phyloP scores from a whole-genome alignment of 2,329 filamentous ascomycete species.

The Colletotrichum sublineola region DNA sequence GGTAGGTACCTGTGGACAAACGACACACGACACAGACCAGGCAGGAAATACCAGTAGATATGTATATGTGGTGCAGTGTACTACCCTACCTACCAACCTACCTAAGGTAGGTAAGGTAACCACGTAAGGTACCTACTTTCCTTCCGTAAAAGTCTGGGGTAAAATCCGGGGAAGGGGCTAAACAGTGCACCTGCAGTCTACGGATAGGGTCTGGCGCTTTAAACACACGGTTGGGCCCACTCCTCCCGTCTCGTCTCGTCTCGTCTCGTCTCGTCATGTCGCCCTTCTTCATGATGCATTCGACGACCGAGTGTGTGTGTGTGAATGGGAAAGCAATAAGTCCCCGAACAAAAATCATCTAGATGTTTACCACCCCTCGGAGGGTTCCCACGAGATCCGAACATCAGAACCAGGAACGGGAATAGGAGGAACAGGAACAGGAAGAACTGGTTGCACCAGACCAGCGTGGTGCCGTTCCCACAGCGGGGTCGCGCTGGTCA shows the following conservation, averaged over 20 bases:
- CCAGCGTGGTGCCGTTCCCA: constrained; percentile 11
- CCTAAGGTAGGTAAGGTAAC: not conserved
- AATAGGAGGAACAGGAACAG: not conserved
- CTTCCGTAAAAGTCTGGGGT: constrained; percentile 32
- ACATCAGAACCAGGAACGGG: not conserved
- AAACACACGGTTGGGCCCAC: constrained; percentile 5
- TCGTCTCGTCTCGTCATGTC: not conserved
- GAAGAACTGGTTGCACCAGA: not conserved
- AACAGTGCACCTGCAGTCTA: constrained; percentile 8
- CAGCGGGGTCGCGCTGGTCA: constrained; percentile 10
- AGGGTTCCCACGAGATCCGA: constrained; percentile 19
- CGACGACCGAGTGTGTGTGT: not conserved
- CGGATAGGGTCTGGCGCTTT: not conserved
- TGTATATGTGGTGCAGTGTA: too few species aligned
- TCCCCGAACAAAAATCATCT: constrained; percentile 6
- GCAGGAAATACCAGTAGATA: too few species aligned
- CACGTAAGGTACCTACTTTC: not conserved
- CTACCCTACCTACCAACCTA: too few species aligned
- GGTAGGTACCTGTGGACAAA: too few species aligned
- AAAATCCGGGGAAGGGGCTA: constrained; percentile 41
- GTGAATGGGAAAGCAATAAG: not conserved
- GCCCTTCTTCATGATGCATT: not conserved
- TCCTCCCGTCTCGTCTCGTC: constrained; percentile 15
- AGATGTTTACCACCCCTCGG: not conserved
- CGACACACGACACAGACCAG: too few species aligned